phyloP scores from a whole-genome alignment of 164 flowering plant genomes.

The Nelumbo lutea region DNA sequence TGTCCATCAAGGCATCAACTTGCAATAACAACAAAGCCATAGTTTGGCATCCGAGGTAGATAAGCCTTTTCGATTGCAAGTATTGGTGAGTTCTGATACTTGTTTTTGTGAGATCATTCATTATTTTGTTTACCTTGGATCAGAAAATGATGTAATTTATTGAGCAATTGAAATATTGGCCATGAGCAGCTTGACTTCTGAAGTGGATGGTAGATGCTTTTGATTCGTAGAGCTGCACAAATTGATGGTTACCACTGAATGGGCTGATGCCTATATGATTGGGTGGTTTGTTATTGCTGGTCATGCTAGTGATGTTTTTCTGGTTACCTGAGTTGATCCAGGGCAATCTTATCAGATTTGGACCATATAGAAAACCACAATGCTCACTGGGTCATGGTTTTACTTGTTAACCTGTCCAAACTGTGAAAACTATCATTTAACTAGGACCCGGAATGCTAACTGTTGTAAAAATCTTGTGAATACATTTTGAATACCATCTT shows the following conservation, averaged over 20 bases:
- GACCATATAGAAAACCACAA: too few species aligned
- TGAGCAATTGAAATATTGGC: constrained; percentile 78
- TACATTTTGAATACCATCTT: too few species aligned
- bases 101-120: constrained; percentile 33
- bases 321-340: too few species aligned
- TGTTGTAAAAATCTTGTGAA: too few species aligned
- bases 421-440: too few species aligned
- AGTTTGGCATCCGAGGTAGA: constrained; percentile 78
- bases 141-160: constrained; percentile 39
- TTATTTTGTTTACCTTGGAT: constrained; percentile 64
- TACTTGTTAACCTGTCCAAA: too few species aligned
- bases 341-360: too few species aligned
- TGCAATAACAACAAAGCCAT: constrained; percentile 18
- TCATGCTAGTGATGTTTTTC: constrained; percentile 50
- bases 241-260: constrained; percentile 93
- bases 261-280: constrained; percentile 65
- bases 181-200: constrained; percentile 29
- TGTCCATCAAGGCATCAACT: constrained; percentile 50
- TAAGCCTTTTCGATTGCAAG: constrained; percentile 50
- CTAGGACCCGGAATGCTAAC: too few species aligned
- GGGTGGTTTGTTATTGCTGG: constrained; percentile 87
- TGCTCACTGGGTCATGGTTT: too few species aligned
- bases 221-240: constrained; percentile 81
- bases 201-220: constrained; percentile 36
- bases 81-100: constrained; percentile 36